Evolutionary conservation across 1,284 basidiomycete species (phyloP).

Genomic region (Vanrija pseudolonga): DNA sequence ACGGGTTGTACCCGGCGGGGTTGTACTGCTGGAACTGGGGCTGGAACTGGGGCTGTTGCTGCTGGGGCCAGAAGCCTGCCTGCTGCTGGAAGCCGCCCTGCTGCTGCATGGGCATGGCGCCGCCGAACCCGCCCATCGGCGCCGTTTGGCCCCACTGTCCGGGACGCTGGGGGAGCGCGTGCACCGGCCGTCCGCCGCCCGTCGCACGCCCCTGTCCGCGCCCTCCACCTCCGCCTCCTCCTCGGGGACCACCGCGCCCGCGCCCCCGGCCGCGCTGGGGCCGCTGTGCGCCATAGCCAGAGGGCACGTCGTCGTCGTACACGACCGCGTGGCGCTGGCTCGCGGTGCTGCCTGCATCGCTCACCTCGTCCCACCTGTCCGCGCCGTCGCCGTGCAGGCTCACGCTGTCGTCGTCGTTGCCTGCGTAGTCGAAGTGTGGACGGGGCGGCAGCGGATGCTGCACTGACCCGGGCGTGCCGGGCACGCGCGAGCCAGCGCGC

Average conservation of each 20-base stretch:
- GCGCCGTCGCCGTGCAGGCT: conserved; percentile 34
- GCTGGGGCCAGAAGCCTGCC: background rate
- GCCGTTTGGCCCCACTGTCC: background rate
- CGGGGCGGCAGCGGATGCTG: conserved; percentile 23
- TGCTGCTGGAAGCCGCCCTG: background rate
- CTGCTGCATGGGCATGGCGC: too few relatives aligned
- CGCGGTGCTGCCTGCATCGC: conserved; percentile 17
- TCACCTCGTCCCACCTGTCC: conserved; percentile 17
- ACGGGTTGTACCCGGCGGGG: conserved; percentile 11
- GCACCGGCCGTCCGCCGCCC: background rate
- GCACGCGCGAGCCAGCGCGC: background rate
- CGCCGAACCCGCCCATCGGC: background rate
- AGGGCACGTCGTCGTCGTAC: conserved; percentile 19
- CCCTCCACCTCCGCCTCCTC: background rate
- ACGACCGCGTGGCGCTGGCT: conserved; percentile 4
- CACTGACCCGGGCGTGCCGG: background rate
- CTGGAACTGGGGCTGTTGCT: background rate
- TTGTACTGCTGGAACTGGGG: conserved; percentile 4
- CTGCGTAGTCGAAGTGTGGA: conserved; percentile 43
- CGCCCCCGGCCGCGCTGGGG: conserved; percentile 20
- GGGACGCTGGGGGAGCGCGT: background rate
- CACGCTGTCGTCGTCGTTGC: conserved; percentile 15
- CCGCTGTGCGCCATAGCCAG: background rate
- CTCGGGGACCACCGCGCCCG: conserved; percentile 8
- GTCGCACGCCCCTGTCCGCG: conserved; percentile 9